Percentiles rank a stretch among this genome's conserved stretches.
Conservation (phyloP, 192 early-diverging fungal genomes). For the Backusella mclennaniae region DNA sequence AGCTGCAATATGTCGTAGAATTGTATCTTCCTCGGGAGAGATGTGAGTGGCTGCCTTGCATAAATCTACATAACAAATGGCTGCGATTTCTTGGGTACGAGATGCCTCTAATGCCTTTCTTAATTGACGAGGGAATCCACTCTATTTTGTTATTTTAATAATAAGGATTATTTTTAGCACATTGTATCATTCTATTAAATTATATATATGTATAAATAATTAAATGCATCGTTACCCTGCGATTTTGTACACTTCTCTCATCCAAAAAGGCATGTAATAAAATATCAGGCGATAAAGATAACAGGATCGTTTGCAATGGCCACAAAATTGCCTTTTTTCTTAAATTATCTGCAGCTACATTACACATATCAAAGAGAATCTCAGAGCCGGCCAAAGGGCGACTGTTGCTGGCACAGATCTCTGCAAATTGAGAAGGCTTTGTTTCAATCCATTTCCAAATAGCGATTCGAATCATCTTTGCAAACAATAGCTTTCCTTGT, state of each 20-base stretch:
- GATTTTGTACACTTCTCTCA: slow-evolving; percentile 26
- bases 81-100: slow-evolving; percentile 59
- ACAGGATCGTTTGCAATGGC: slow-evolving; percentile 83
- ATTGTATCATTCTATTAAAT: neutral
- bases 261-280: slow-evolving; percentile 58
- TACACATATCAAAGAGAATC: slow-evolving; percentile 70
- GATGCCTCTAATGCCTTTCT: slow-evolving; percentile 49
- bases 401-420: slow-evolving; percentile 59
- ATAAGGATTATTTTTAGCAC: neutral
- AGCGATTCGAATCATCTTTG: slow-evolving; percentile 69
- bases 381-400: slow-evolving; percentile 64
- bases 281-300: slow-evolving; percentile 85
- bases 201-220: neutral
- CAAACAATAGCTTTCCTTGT: slow-evolving; percentile 68
- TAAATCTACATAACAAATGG: slow-evolving; percentile 70
- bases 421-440: slow-evolving; percentile 77
- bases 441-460: slow-evolving; percentile 93
- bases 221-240: slow-evolving; percentile 16
- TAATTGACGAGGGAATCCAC: slow-evolving; percentile 24
- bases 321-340: slow-evolving; percentile 72
- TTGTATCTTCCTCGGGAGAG: slow-evolving; percentile 47
- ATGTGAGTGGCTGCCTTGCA: slow-evolving; percentile 68
- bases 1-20: slow-evolving; percentile 57
- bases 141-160: neutral
- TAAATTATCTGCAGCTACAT: slow-evolving; percentile 50